A percentile compares a stretch with the other conserved stretches of the same genome.
These are phyloP conservation scores for Thelonectria blattea DNA, from an alignment of 2,329 filamentous ascomycete genomes.

Conservation along the genomic window DNA sequence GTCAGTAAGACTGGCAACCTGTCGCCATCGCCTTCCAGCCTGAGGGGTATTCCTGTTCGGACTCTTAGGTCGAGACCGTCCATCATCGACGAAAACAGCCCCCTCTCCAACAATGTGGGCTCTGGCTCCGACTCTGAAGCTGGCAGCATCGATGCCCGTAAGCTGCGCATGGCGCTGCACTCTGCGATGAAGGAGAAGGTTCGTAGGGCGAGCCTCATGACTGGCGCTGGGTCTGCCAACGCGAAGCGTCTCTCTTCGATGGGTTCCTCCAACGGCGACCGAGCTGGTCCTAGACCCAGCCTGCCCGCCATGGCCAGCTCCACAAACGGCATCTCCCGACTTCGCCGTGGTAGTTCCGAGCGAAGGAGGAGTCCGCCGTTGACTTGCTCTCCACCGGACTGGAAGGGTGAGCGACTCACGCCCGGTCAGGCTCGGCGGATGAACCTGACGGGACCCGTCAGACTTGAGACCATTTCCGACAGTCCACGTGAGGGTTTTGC, in stretches of 20 bases:
- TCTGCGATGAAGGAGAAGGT: conserved; percentile 55
- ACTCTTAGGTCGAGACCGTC: conserved; percentile 46
- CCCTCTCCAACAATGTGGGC: conserved; percentile 45
- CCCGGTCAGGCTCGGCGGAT: conserved; percentile 63
- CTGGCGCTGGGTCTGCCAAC: conserved; percentile 43
- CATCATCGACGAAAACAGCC: conserved; percentile 59
- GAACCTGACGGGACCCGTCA: conserved; percentile 56
- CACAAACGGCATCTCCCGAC: conserved; percentile 62
- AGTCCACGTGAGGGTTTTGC: conserved; percentile 36
- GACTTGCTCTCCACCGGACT: conserved; percentile 56
- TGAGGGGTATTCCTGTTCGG: conserved; percentile 38
- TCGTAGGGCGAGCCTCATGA: conserved; percentile 49
- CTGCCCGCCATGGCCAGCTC: conserved; percentile 55
- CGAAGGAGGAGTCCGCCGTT: conserved; percentile 60
- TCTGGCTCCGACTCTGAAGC: conserved; percentile 58
- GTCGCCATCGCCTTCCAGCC: conserved; percentile 50
- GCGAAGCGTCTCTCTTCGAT: conserved; percentile 55
- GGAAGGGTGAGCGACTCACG: conserved; percentile 51
- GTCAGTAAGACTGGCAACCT: conserved; percentile 57
- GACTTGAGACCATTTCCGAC: conserved; percentile 36
- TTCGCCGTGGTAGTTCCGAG: conserved; percentile 58
- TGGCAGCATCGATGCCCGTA: conserved; percentile 57
- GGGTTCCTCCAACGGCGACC: conserved; percentile 43
- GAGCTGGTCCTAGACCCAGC: conserved; percentile 39
- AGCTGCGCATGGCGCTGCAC: conserved; percentile 62